phyloP scores from a whole-genome alignment of 371 early-diverging fungal genomes.

The Mortierella sp. region DNA sequence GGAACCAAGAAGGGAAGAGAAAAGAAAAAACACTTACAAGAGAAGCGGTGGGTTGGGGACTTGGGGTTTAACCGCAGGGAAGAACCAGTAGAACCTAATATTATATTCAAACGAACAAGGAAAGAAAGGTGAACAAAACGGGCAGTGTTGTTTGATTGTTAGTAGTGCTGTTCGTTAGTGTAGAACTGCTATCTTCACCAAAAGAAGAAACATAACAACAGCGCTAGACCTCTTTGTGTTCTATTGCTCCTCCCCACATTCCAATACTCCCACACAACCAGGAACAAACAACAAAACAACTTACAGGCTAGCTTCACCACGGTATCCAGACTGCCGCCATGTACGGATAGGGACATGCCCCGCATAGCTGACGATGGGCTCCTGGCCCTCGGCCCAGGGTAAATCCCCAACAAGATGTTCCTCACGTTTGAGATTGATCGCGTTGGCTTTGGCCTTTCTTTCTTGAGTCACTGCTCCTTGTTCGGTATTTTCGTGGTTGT shows the following conservation, averaged over 20 bases:
- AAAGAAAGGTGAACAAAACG: background rate
- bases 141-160: conserved; percentile 15
- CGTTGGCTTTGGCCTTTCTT: background rate
- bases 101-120: background rate
- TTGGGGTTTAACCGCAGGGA: conserved; percentile 70
- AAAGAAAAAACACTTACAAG: conserved; percentile 48
- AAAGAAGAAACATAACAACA: background rate
- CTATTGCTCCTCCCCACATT: background rate
- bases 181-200: background rate
- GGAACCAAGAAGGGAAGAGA: conserved; percentile 4
- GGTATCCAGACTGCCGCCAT: conserved; percentile 54
- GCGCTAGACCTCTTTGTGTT: background rate
- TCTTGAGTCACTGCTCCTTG: too few relatives aligned
- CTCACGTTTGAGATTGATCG: conserved; percentile 24
- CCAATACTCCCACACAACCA: background rate
- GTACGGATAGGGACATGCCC: conserved; percentile 69
- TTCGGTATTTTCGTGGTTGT: background rate
- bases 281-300: background rate
- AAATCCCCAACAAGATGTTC: conserved; percentile 63
- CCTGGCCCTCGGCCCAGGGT: conserved; percentile 67
- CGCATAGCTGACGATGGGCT: conserved; percentile 71
- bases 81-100: conserved; percentile 76
- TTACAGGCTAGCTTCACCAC: conserved; percentile 62
- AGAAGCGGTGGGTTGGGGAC: conserved; percentile 64
- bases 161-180: background rate